Base-by-base conservation (phyloP, 2,329 filamentous ascomycete genomes). In the Fusarium sarcochroum region DNA sequence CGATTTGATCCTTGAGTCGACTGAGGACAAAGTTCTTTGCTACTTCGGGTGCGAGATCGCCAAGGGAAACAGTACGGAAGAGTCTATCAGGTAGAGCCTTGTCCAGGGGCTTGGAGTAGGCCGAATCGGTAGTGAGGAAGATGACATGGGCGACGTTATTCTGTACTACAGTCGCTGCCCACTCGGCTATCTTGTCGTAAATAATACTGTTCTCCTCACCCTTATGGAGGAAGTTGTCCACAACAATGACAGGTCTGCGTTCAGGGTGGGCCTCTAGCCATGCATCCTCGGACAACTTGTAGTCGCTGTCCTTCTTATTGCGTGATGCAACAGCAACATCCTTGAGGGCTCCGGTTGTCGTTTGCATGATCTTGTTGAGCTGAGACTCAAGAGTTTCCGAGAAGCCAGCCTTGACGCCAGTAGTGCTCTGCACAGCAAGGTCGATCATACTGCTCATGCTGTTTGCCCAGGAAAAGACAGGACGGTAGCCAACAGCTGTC, bases 381-480 rank as follows among this genome's bases (percentile, higher is more conserved):
- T 98, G 94, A 1, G 92, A 90, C 76, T 98, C 95, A 27, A 98
- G 83, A 0, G 94, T 98, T 77, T 98, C 95, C 0, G 93, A 97
- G 76, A 98, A 97, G 9, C 94, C 94, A 7, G 94, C 92, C 80
- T 98, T 98, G 59, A 97, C 92, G 14, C 95, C 95, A 20, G 95
- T 97, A 14, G 96, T 96, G 72, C 94, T 93, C 77, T 98, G 95
- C 2, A 96, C 93, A 21, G 95, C 96, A 37, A 98, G 87, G 73
- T 98, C 96, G 68, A 97, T 85, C 80, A 98, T 88, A 77, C 94
- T 97, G 80, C 93, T 97, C 69, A 98, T 89, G 75, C 90, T 97
- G 79, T 98, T 98, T 81, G 97, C 92, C 93, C 94, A 98, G 0
- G 93, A 97, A 78, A 99, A 99, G 1, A 99, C 89, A 0, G 96